Conservation (phyloP, 305 asterid genomes). For the Rubia occidens region DNA sequence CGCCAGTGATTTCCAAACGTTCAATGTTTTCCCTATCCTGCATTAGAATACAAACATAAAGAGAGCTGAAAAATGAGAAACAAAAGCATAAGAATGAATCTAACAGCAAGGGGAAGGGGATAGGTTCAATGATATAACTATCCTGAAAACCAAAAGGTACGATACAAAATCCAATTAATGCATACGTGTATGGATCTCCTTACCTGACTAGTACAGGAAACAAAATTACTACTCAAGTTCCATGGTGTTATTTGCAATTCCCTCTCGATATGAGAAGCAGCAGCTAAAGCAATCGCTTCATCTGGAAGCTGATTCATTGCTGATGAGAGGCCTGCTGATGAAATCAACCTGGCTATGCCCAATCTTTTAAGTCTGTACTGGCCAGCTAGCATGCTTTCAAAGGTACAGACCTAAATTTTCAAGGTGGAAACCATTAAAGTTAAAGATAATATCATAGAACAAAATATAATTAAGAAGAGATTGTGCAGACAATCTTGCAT, state of each 20-base stretch:
- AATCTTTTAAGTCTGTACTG: conserved; percentile 77
- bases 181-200: conserved; percentile 3
- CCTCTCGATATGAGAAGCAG: conserved; percentile 98
- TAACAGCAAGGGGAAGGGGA: neutral
- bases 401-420: conserved; percentile 70
- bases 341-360: conserved; percentile 79
- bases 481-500: neutral
- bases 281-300: conserved; percentile 98
- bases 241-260: conserved; percentile 99
- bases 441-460: neutral
- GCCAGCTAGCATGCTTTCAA: conserved; percentile 99
- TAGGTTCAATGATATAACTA: neutral
- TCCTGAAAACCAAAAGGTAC: neutral
- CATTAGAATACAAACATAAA: conserved; percentile 10
- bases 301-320: conserved; percentile 99
- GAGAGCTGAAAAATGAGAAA: conserved; percentile 1
- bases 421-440: conserved; percentile 18
- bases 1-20: conserved; percentile 95
- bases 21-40: conserved; percentile 96
- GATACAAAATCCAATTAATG: neutral
- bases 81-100: conserved; percentile 3
- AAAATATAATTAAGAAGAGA: neutral
- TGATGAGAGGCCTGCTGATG: conserved; percentile 76
- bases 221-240: conserved; percentile 93
- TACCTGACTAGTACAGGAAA: conserved; percentile 93